Evolutionary conservation across 108 stramenopile genomes (phyloP), one percentile per base, ranked within the genome.

Genomic region (Seminavis robusta): DNA sequence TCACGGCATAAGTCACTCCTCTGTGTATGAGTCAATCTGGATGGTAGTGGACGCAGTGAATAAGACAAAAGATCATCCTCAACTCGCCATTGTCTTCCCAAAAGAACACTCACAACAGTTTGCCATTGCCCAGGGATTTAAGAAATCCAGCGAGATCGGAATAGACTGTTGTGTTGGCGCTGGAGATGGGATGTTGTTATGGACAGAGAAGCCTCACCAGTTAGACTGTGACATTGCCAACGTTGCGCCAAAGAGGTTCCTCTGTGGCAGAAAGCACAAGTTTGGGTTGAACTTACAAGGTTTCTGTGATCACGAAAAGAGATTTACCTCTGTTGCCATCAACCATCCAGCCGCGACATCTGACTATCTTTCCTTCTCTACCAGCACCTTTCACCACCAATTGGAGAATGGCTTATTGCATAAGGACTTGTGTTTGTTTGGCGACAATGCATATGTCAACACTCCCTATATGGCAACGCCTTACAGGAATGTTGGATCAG

Each of bases 131-230:
- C 21, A 38, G 1, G 75, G 56, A 13, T 77, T 77, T 39, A 31
- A 39, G 41, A 33, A 28, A 48, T 51, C 13, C 29, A 55, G 52
- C n/a, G 26, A 15, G 21, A 56, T 47, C 11, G 47, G 36, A 8
- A 58, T 71, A 45, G 27, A 40, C 30, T 40, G 29, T 40, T 69
- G 67, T 63, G 55, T 47, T 48, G 76, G 76, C 1, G 54, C 56
- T 17, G 59, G 71, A 43, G 76, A 77, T 55, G 76, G 68, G 20
- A 63, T 77, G 27, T 25, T 77, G 8, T 46, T 71, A 24, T 69
- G 68, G 68, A 76, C 46, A 0, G 16, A 74, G 33, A 45, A 47
- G 29, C 73, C 73, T 11, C 31, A 11, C 23, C 19, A 45, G 11
- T 32, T 33, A n/a, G 61, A 63, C 11, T 30, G 30, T 5, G 56